These are phyloP conservation scores for Metarhizium sp. DNA, from an alignment of 2,329 filamentous ascomycete genomes.

Conservation along the genomic window DNA sequence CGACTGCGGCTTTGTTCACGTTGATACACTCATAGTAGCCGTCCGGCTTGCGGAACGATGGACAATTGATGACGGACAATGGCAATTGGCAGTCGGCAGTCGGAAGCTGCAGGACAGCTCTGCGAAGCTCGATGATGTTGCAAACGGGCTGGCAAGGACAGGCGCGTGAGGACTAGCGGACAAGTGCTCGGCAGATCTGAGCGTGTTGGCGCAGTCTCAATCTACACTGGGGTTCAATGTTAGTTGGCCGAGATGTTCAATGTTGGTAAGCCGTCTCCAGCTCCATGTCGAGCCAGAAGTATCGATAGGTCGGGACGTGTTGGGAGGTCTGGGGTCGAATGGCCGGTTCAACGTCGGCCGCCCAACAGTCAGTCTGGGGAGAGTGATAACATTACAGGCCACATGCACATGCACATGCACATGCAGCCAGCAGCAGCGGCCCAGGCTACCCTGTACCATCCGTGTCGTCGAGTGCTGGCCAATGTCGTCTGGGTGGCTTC, in stretches of 20 bases:
- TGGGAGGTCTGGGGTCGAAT: neutral
- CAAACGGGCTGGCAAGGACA: neutral
- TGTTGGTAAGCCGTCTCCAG: neutral
- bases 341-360: neutral
- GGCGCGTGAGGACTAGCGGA: neutral
- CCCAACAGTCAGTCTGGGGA: neutral
- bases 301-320: neutral
- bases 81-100: neutral
- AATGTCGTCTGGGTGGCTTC: too few species aligned
- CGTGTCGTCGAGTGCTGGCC: too few species aligned
- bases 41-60: neutral
- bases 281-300: neutral
- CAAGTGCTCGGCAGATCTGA: neutral
- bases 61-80: too few species aligned
- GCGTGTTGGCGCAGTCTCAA: neutral
- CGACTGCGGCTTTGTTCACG: constrained; percentile 14
- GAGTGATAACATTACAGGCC: neutral
- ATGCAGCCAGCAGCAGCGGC: neutral
- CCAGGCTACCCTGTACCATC: neutral
- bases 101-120: neutral
- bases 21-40: constrained; percentile 8
- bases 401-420: neutral
- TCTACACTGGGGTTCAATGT: neutral
- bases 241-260: neutral
- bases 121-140: constrained; percentile 1